These are phyloP conservation scores for Fusarium foetens DNA, from an alignment of 2,329 filamentous ascomycete species.

Conservation along the genomic window DNA sequence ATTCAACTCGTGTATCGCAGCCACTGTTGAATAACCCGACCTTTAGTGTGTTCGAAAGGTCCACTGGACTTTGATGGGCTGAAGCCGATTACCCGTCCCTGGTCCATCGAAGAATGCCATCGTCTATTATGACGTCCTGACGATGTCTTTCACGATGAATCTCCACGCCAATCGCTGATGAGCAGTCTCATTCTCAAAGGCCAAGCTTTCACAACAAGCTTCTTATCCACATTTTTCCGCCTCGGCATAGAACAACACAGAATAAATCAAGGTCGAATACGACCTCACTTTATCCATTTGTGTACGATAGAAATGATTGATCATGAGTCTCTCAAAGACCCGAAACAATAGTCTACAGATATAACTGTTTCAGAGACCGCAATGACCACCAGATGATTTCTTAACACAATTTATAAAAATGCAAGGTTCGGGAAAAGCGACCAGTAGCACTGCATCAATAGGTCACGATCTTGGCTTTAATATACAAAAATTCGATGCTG, in stretches of 20 bases:
- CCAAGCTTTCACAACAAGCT: conserved; percentile 37
- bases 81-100: conserved; percentile 34
- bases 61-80: not conserved
- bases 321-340: not conserved
- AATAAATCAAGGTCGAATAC: not conserved
- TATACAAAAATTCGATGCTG: not conserved
- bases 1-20: not conserved
- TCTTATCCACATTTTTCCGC: conserved; percentile 34
- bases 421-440: not conserved
- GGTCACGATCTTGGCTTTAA: not conserved
- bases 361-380: not conserved
- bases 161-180: conserved; percentile 32
- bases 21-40: conserved; percentile 1
- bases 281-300: not conserved
- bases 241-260: conserved; percentile 1
- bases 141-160: not conserved
- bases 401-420: not conserved
- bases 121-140: conserved; percentile 9
- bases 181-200: conserved; percentile 22
- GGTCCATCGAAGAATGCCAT: not conserved
- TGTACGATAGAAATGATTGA: not conserved
- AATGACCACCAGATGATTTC: not conserved
- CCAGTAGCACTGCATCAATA: not conserved
- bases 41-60: not conserved
- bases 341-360: not conserved